Evolutionary conservation across 257 asterid genomes (phyloP).

Genomic region (Solanum ossicruentum): DNA sequence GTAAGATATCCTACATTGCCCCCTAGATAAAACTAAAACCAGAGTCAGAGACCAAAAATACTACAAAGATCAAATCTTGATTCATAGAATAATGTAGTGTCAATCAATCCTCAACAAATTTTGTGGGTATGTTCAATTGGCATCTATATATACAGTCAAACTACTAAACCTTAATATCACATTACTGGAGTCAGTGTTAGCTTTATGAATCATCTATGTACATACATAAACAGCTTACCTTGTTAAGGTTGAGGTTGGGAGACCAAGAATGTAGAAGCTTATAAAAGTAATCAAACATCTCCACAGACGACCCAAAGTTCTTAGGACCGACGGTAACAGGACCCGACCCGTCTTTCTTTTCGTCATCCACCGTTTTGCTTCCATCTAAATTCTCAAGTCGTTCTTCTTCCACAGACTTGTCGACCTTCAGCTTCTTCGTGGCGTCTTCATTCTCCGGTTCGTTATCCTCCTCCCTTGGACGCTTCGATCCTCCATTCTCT

Average conservation of each 20-base stretch:
- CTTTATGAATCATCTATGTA: not conserved
- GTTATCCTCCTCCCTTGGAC: constrained; percentile 41
- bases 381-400: not conserved
- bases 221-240: constrained; percentile 24
- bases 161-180: not conserved
- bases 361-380: not conserved
- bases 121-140: not conserved
- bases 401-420: constrained; percentile 8
- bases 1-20: not conserved
- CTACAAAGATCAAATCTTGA: not conserved
- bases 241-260: constrained; percentile 45
- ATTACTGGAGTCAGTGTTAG: not conserved
- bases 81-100: not conserved
- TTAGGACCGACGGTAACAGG: constrained; percentile 47
- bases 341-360: constrained; percentile 4
- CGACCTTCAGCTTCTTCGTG: constrained; percentile 36
- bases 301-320: constrained; percentile 47
- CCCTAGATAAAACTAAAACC: not conserved
- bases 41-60: not conserved
- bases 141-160: not conserved
- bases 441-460: constrained; percentile 10
- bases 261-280: constrained; percentile 71
- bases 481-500: constrained; percentile 25
- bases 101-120: not conserved
- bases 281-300: constrained; percentile 63